Conservation (phyloP, 1,284 basidiomycete species). For the Ganoderma lucidum region DNA sequence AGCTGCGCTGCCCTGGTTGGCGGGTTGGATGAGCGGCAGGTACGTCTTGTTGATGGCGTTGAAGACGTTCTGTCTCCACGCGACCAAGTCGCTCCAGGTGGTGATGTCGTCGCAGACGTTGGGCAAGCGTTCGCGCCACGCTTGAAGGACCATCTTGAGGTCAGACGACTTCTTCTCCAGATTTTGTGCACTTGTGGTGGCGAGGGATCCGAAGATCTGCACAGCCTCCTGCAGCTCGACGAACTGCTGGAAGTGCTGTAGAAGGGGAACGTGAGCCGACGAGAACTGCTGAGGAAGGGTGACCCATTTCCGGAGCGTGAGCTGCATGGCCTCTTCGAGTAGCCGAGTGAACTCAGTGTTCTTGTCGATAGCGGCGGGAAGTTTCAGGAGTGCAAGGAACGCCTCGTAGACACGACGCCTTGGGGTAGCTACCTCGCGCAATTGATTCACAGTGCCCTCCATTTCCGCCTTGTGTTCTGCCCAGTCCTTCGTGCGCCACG, state of each 20-base stretch:
- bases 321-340: conserved; percentile 96
- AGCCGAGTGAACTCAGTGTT: conserved; percentile 85
- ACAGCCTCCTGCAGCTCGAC: conserved; percentile 98
- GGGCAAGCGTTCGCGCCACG: conserved; percentile 97
- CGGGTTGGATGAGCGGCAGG: conserved; percentile 83
- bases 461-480: conserved; percentile 80
- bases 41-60: conserved; percentile 97
- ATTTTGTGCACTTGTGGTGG: conserved; percentile 88
- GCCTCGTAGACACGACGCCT: conserved; percentile 96
- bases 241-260: conserved; percentile 99
- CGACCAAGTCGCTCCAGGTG: conserved; percentile 98
- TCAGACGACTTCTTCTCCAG: conserved; percentile 95
- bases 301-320: conserved; percentile 97
- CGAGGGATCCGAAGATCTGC: conserved; percentile 92
- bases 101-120: conserved; percentile 98
- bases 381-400: conserved; percentile 86
- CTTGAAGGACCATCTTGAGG: conserved; percentile 94
- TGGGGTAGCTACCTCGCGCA: conserved; percentile 91
- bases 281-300: conserved; percentile 88
- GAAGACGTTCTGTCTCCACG: conserved; percentile 95
- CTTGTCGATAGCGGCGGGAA: conserved; percentile 71
- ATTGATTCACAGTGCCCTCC: conserved; percentile 85
- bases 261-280: conserved; percentile 90
- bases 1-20: conserved; percentile 55
- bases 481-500: conserved; percentile 97